phyloP scores from a whole-genome alignment of 805 yeast species.

The Candida maris region DNA sequence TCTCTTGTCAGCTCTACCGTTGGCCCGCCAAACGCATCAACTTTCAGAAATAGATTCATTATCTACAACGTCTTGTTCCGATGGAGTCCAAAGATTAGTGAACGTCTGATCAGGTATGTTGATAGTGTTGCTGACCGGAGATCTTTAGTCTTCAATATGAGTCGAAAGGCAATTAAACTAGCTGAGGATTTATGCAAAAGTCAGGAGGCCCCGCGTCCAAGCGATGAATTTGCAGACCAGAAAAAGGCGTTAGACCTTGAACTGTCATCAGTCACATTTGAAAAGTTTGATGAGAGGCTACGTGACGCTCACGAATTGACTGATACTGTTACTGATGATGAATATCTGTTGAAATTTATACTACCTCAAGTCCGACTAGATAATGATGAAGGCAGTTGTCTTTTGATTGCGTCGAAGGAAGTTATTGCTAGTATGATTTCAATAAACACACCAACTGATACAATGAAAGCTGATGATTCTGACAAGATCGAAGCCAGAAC shows the following conservation, averaged over 20 bases:
- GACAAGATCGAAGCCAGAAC: conserved; percentile 51
- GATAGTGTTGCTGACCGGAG: conserved; percentile 26
- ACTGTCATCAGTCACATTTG: conserved; percentile 27
- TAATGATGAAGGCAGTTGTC: conserved; percentile 43
- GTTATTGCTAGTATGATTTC: conserved; percentile 51
- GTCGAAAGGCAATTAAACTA: conserved; percentile 29
- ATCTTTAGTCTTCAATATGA: conserved; percentile 27
- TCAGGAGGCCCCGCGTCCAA: conserved; percentile 6
- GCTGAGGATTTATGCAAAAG: conserved; percentile 26
- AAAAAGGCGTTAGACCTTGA: conserved; percentile 17
- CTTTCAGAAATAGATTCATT: conserved; percentile 60
- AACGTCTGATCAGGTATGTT: conserved; percentile 57
- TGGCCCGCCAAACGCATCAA: conserved; percentile 31
- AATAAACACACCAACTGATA: conserved; percentile 39
- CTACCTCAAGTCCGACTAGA: conserved; percentile 77
- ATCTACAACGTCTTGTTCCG: conserved; percentile 69
- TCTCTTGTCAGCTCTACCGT: conserved; percentile 12
- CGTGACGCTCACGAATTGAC: conserved; percentile 26
- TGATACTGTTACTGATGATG: conserved; percentile 25
- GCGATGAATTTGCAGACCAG: conserved; percentile 6
- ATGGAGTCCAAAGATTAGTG: conserved; percentile 72
- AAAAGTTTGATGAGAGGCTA: conserved; percentile 52
- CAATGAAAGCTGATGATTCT: conserved; percentile 38
- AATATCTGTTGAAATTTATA: conserved; percentile 59
- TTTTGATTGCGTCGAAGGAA: conserved; percentile 53